These are phyloP conservation scores for Malassezia japonica DNA, from an alignment of 1,284 basidiomycete species.

Conservation along the genomic window DNA sequence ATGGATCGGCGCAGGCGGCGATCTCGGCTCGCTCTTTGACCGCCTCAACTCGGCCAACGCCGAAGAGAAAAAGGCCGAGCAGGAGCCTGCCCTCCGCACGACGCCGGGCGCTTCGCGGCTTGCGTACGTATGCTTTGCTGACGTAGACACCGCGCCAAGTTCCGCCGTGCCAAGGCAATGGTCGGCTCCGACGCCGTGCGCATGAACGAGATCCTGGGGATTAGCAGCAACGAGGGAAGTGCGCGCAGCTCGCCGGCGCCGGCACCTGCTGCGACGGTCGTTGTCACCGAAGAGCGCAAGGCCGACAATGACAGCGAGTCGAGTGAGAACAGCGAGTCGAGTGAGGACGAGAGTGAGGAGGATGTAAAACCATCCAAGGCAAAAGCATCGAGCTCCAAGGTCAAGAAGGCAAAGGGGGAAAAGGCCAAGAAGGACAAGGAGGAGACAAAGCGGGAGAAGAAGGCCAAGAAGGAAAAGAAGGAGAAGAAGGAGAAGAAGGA, in stretches of 20 bases:
- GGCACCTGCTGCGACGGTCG: neutral
- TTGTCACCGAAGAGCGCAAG: neutral
- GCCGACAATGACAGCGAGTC: neutral
- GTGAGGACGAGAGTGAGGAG: neutral
- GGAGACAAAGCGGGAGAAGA: slow-evolving; percentile 5
- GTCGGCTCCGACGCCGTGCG: slow-evolving; percentile 27
- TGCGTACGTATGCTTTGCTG: slow-evolving; percentile 9
- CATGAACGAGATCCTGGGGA: slow-evolving; percentile 44
- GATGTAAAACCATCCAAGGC: neutral
- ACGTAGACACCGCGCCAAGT: slow-evolving; percentile 35
- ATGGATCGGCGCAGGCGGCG: slow-evolving; percentile 43
- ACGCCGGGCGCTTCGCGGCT: slow-evolving; percentile 10
- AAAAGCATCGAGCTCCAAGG: neutral
- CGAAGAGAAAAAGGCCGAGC: slow-evolving; percentile 9
- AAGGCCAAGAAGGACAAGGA: slow-evolving; percentile 2
- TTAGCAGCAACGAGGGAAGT: slow-evolving; percentile 8
- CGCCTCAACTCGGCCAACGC: slow-evolving; percentile 38
- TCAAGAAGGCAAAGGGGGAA: neutral
- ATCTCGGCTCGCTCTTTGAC: slow-evolving; percentile 44
- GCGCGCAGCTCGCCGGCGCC: neutral
- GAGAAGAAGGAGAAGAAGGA: slow-evolving; percentile 11
- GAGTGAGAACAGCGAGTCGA: neutral
- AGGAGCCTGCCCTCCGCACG: no score
- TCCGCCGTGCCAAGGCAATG: slow-evolving; percentile 41
- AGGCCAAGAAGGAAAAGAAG: slow-evolving; percentile 7